Base-by-base conservation (phyloP, 208 protist species). In the Herpetomonas muscarum region DNA sequence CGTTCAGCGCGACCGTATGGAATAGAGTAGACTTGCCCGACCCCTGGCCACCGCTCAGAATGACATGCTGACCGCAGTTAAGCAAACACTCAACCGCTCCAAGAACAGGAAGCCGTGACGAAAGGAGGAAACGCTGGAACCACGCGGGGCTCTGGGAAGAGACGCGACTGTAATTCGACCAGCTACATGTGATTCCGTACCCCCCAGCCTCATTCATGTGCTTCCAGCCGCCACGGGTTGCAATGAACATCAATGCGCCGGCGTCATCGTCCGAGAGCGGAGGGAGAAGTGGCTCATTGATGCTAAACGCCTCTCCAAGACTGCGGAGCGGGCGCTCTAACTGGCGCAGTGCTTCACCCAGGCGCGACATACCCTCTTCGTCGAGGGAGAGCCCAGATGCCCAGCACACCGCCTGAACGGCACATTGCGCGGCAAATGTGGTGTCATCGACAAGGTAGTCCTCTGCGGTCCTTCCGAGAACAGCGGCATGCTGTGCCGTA, bases 21-120 rank as follows among this genome's bases (percentile, higher is more conserved):
- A 94, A 63, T 48, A 94, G 55, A 15, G 82, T 85, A 21, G 82
- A 81, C 54, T 91, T 92, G 19, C 88, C 88, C 34, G 69, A 71
- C 12, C 68, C 78, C 1, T 55, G 19, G 4, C 34, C 54, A 17
- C 76, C 88, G n/a, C 74, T 59, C 28, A 94, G 52, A 36, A 88
- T 48, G 22, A 94, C 72, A 46, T 79, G 74, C 60, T 92, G 84
- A 1, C 85, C 85, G 46, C 82, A 89, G 57, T 84, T 70, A 34
- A 90, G 52, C 37, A 94, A 61, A 58, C 76, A 86, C 61, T 94
- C 84, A 42, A 84, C 55, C 15, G 76, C 72, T n/a, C 58, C 58
- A 34, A 94, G 55, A 13, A 69, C 76, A 15, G 54, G 51, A 25
- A 71, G 10, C 13, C 87, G 78, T 12, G 87, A 90, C 46, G 76